Percentiles rank a stretch among this genome's conserved stretches.
These are phyloP conservation scores for Candida vaughaniae DNA, from an alignment of 805 yeast species.

Conservation along the genomic window DNA sequence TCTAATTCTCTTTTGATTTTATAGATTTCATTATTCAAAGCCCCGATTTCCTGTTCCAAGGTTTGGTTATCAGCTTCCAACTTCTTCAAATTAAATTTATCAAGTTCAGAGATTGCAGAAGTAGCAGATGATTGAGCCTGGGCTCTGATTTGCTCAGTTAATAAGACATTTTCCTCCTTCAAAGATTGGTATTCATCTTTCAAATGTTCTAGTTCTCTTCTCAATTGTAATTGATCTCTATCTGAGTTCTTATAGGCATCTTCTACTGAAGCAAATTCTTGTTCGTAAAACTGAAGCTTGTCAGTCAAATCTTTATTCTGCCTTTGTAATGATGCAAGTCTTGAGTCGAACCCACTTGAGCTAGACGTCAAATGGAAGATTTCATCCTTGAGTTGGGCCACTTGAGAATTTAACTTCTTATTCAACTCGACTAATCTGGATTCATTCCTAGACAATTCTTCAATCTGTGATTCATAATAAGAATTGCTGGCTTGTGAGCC, in stretches of 20 bases:
- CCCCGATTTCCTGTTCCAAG: conserved; percentile 27
- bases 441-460: conserved; percentile 21
- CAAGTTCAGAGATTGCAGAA: conserved; percentile 22
- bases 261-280: conserved; percentile 24
- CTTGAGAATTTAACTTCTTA: conserved; percentile 23
- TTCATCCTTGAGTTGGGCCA: conserved; percentile 27
- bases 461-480: conserved; percentile 23
- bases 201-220: conserved; percentile 14
- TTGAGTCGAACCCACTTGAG: conserved; percentile 12
- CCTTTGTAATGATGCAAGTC: conserved; percentile 14
- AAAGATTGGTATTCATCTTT: conserved; percentile 21
- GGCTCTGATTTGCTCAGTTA: conserved; percentile 19
- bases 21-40: conserved; percentile 34
- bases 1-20: conserved; percentile 37
- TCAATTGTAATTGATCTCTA: conserved; percentile 22
- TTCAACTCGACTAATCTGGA: conserved; percentile 16
- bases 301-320: conserved; percentile 23
- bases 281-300: conserved; percentile 26
- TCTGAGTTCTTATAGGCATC: conserved; percentile 23
- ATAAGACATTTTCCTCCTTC: conserved; percentile 27
- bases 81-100: conserved; percentile 19
- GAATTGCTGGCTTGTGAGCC: conserved; percentile 14
- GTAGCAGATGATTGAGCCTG: conserved; percentile 4
- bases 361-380: conserved; percentile 17
- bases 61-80: conserved; percentile 22